Base-by-base conservation (phyloP, 2,329 filamentous ascomycete species). In the Talaromyces sp. region DNA sequence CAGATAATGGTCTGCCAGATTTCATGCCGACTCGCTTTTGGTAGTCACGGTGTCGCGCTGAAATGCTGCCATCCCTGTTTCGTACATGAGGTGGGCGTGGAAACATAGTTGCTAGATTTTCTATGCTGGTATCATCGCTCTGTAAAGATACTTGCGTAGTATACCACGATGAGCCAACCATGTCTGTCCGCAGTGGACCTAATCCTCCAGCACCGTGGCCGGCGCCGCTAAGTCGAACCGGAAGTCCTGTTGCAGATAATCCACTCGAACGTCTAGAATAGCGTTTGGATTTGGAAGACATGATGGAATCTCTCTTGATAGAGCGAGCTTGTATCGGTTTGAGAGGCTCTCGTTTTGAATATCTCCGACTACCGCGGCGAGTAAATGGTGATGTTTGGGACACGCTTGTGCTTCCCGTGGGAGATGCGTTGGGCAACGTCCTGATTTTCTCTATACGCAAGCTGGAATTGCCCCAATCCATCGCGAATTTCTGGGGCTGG, bases 191-290 rank as follows among this genome's bases (percentile, higher is more conserved):
- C 4, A 70, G 65, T 33, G 70, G 68, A n/a, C 70, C 69, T 15
- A 74, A 68, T 3, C 73, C 72, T 40, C 74, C 74, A 2, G 72
- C 70, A 4, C 74, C 74, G 62, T 76, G 74, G 2, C 74, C 74
- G 17, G 73, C 74, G 17, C 74, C 74, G 54, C 73, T 76, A 17
- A 73, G 64, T 57, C 74, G 65, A n/a, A 71, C 63, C 0, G 74
- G 73, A 33, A 76, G 63, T 9, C 73, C 73, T 5, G 71, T 64
- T 21, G 71, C 69, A 15, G 71, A 73, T 17, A 75, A 69, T 4
- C 72, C 72, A 58, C 73, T 75, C 0, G 72, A 74, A 21, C 70
- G 70, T 56, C 67, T 72, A 0, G 73, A 75, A 59, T 70, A 67
- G 40, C 72, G 62, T 50, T 65, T 73, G 2, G 72, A 74, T 33